phyloP scores from a whole-genome alignment of 257 asterid genomes.

The Fraxinus quadrangulata region DNA sequence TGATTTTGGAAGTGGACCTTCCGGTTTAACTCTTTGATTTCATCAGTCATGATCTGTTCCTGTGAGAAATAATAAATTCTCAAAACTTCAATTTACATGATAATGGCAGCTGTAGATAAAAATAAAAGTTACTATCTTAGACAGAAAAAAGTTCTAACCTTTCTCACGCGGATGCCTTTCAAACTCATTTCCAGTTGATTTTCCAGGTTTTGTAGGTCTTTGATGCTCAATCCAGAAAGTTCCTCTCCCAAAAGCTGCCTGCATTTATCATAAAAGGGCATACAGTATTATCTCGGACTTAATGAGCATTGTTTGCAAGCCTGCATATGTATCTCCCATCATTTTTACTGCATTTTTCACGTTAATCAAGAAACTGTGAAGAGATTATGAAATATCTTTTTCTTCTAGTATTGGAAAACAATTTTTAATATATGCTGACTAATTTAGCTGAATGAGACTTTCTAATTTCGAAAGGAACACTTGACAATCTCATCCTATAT shows the following conservation, averaged over 20 bases:
- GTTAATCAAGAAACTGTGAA: neutral
- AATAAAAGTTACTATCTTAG: neutral
- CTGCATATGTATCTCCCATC: neutral
- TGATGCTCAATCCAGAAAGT: slow-evolving; percentile 58
- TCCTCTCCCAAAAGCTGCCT: slow-evolving; percentile 76
- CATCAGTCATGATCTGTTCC: slow-evolving; percentile 57
- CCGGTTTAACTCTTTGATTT: slow-evolving; percentile 51
- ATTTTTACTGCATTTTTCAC: neutral
- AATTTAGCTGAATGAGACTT: too few species aligned
- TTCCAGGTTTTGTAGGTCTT: slow-evolving; percentile 67
- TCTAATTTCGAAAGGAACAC: too few species aligned
- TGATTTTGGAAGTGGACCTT: slow-evolving; percentile 43
- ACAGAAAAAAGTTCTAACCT: slow-evolving; percentile 32
- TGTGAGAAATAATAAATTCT: slow-evolving; percentile 29
- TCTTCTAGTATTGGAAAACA: too few species aligned
- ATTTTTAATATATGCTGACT: too few species aligned
- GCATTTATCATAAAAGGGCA: slow-evolving; percentile 17
- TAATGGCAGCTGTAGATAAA: slow-evolving; percentile 4
- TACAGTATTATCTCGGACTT: slow-evolving; percentile 9
- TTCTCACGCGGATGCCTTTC: slow-evolving; percentile 47
- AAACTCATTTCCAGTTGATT: slow-evolving; percentile 58
- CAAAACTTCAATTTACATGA: neutral
- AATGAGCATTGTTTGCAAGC: neutral
- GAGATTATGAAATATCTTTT: too few species aligned
- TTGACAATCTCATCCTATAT: too few species aligned